These are phyloP conservation scores for Aspergillus tanneri DNA, from an alignment of 2,329 filamentous ascomycete genomes.

Conservation along the genomic window DNA sequence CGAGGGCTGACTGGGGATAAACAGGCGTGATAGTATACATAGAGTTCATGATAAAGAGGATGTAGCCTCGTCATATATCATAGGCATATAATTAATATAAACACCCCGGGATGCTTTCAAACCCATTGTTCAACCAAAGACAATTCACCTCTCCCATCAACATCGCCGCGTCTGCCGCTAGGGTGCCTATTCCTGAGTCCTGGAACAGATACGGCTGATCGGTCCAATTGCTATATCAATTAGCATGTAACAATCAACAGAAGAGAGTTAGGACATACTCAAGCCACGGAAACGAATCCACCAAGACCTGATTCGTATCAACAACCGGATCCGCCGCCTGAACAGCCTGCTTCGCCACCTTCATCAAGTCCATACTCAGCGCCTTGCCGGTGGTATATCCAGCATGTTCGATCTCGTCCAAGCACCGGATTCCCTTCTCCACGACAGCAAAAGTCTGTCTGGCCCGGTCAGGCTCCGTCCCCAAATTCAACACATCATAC, in stretches of 20 bases:
- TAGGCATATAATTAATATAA: slow-evolving; percentile 6
- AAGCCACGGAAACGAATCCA: slow-evolving; percentile 17
- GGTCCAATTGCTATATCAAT: slow-evolving; percentile 5
- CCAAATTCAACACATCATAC: slow-evolving; percentile 13
- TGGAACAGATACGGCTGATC: neutral
- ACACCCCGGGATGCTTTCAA: slow-evolving; percentile 13
- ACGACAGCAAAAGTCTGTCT: slow-evolving; percentile 13
- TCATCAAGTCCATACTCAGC: slow-evolving; percentile 19
- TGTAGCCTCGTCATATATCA: no score
- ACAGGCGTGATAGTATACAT: neutral
- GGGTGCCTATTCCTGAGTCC: slow-evolving; percentile 5
- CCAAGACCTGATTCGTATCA: slow-evolving; percentile 12
- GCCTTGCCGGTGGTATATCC: slow-evolving; percentile 15
- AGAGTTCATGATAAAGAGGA: no score
- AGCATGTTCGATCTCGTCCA: slow-evolving; percentile 17
- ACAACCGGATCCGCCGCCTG: slow-evolving; percentile 11
- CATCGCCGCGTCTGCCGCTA: slow-evolving; percentile 8
- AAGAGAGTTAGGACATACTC: slow-evolving; percentile 5
- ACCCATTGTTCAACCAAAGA: slow-evolving; percentile 11
- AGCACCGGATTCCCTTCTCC: slow-evolving; percentile 14
- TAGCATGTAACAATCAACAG: neutral
- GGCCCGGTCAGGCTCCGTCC: slow-evolving; percentile 7
- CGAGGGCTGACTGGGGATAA: neutral
- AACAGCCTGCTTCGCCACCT: slow-evolving; percentile 15
- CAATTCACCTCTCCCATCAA: slow-evolving; percentile 11